Percentiles rank a stretch among this genome's conserved stretches.
Evolutionary conservation across 306 rosid genomes (phyloP).

Genomic region (Delonix regia): DNA sequence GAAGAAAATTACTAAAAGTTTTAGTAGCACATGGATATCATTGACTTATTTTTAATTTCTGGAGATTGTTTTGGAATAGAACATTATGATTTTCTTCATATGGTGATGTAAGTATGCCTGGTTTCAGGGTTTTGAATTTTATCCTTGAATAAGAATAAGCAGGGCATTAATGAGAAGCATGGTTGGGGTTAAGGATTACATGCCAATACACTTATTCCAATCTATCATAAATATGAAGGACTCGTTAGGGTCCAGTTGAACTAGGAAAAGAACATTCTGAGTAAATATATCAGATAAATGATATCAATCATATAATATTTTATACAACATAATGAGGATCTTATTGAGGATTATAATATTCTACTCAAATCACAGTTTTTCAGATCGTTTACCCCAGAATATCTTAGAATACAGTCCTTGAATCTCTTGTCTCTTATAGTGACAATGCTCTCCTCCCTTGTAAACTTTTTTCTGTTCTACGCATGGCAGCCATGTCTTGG

Average conservation of each 20-base stretch:
- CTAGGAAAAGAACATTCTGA: background rate
- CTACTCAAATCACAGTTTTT: no score
- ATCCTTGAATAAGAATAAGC: no score
- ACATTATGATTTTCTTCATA: background rate
- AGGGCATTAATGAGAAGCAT: background rate
- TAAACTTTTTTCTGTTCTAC: background rate
- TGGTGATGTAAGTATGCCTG: background rate
- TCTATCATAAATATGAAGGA: background rate
- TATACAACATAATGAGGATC: background rate
- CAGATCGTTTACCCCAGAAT: background rate
- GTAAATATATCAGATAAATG: background rate
- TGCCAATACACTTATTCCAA: no score
- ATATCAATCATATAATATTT: no score
- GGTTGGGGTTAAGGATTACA: no score
- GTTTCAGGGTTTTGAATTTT: background rate
- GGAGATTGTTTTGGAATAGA: background rate
- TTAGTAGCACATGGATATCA: background rate
- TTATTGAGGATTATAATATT: background rate
- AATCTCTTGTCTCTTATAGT: background rate
- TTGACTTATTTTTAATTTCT: background rate
- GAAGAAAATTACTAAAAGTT: background rate
- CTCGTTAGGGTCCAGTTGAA: background rate
- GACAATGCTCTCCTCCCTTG: background rate
- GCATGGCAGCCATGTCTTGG: conserved; percentile 89
- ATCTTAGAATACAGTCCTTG: background rate